These are phyloP conservation scores for Moniliophthora roreri DNA, from an alignment of 1,284 basidiomycete species.

Conservation along the genomic window DNA sequence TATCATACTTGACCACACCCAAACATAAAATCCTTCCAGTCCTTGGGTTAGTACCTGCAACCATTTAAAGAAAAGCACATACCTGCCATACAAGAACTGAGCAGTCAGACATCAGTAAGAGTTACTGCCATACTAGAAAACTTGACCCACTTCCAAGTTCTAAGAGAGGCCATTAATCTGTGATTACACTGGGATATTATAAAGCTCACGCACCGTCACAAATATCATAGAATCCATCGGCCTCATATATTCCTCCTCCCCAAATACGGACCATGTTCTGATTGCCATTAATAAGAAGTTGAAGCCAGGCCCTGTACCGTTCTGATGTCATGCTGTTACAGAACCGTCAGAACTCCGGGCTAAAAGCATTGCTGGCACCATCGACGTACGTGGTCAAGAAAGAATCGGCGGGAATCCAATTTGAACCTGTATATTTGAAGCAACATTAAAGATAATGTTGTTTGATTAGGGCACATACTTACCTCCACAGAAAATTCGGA, in stretches of 20 bases:
- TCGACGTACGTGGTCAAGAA: slow-evolving; percentile 80
- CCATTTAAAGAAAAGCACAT: no score
- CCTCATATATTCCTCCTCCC: slow-evolving; percentile 85
- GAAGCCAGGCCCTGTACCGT: slow-evolving; percentile 70
- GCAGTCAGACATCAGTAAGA: slow-evolving; percentile 7
- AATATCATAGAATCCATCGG: slow-evolving; percentile 74
- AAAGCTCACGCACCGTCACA: slow-evolving; percentile 60
- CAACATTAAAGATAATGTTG: neutral
- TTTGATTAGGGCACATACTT: slow-evolving; percentile 14
- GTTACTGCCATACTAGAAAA: no score
- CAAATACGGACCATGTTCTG: slow-evolving; percentile 85
- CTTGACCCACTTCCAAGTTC: slow-evolving; percentile 70
- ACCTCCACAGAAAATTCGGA: slow-evolving; percentile 87
- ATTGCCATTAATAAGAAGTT: slow-evolving; percentile 75
- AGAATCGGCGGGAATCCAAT: slow-evolving; percentile 92
- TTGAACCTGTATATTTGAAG: slow-evolving; percentile 64
- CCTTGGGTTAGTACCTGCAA: no score
- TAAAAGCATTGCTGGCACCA: neutral
- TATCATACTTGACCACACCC: slow-evolving; percentile 72
- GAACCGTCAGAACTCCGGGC: neutral
- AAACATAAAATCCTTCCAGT: slow-evolving; percentile 72
- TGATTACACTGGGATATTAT: slow-evolving; percentile 4
- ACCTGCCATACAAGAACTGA: slow-evolving; percentile 79
- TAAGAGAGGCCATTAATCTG: no score
- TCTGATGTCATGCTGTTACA: slow-evolving; percentile 46